Base-by-base conservation (phyloP, 2,329 filamentous ascomycete species). In the Colletotrichum eremochloae region DNA sequence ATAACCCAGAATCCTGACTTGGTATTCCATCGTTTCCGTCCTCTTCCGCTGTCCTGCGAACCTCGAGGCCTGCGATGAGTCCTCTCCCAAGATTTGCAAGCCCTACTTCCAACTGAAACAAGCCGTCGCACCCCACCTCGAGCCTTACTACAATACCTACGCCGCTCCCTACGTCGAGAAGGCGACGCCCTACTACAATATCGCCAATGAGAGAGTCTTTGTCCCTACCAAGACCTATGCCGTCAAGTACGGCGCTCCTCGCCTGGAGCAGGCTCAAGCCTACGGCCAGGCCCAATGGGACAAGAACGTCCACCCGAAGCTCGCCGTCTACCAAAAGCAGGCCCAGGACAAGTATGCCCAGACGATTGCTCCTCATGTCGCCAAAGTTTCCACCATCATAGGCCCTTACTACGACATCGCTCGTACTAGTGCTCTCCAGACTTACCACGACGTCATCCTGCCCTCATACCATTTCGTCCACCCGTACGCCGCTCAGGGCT, bases 101-200 rank as follows among this genome's bases (percentile, higher is more conserved):
- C 92, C 93, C 12, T 98, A 98, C 87, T 87, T 92, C 84, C 82
- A 90, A 83, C 76, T 90, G 85, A 84, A 91, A 86, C 82, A 87
- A 29, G 78, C 84, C 69, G 84, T 95, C 72, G 83, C 90, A 36
- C 96, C 96, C 4, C 92, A 96, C 80, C 78, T 97, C 42, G 87
- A 92, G 76, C 96, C 95, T 3, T 97, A 97, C 83, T 98, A 98
- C 82, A 85, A 96, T 76, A 82, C 89, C 70, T 97, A 98, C 78
- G 92, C 94, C 33, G 93, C 92, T 7, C 94, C 94, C 3, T 96
- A 98, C 79, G 90, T 97, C 74, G 88, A 95, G 48, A 84, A 90
- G 62, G 92, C 89, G 46, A 90, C 89, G 72, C 96, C 96, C 0
- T 97, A 98, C 82, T 92, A 92, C 79, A 78, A 89, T 24, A 84